Conservation (phyloP, 139 green algal genomes). For the Eudorina sp. region DNA sequence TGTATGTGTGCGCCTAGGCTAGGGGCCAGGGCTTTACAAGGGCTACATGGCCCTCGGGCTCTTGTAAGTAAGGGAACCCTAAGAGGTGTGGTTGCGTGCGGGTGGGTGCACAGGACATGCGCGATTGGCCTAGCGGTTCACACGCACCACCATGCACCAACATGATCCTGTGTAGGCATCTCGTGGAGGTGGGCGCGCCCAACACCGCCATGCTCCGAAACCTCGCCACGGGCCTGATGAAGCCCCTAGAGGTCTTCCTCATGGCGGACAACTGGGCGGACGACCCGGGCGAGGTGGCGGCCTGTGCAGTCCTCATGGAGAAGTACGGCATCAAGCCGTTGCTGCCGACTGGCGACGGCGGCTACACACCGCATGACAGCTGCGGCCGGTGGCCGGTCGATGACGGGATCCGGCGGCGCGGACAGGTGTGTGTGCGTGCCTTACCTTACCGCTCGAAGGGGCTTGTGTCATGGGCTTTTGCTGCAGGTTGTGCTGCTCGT, state of each 20-base stretch:
- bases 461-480: constrained; percentile 4
- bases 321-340: background rate
- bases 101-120: no score
- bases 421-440: background rate
- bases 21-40: background rate
- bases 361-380: constrained; percentile 17
- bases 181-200: background rate
- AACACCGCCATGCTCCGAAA: constrained; percentile 6
- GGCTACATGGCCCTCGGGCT: no score
- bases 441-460: background rate
- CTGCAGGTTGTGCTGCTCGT: background rate
- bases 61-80: no score
- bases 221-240: background rate
- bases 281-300: constrained; percentile 16
- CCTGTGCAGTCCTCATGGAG: constrained; percentile 11
- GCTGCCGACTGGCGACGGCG: constrained; percentile 28
- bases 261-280: constrained; percentile 35
- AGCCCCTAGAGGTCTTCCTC: constrained; percentile 31
- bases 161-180: constrained; percentile 1
- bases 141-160: no score
- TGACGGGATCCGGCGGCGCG: background rate
- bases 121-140: no score
- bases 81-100: no score
- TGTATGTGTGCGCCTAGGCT: background rate
- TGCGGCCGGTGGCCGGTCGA: constrained; percentile 23